Evolutionary conservation across 192 early-diverging fungal species (phyloP).

Genomic region (Oehlia diaphana): DNA sequence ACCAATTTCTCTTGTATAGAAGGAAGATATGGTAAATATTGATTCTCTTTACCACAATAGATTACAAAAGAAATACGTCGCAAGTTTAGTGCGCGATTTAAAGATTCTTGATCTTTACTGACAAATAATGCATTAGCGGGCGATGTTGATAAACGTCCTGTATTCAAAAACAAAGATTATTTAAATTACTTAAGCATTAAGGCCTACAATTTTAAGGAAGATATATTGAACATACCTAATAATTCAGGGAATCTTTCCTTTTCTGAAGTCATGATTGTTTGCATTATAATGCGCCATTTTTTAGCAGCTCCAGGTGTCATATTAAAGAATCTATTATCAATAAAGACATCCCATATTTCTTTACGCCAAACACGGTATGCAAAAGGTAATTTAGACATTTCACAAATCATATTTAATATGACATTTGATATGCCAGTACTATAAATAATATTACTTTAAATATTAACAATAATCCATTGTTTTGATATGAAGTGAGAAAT

Average conservation of each 20-base stretch:
- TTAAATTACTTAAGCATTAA: not conserved
- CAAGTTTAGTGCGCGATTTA: constrained; percentile 63
- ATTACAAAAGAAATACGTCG: constrained; percentile 81
- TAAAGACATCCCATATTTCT: constrained; percentile 77
- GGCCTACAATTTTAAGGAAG: not conserved
- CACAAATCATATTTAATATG: constrained; percentile 58
- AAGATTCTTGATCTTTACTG: constrained; percentile 78
- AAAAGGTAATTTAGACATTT: constrained; percentile 63
- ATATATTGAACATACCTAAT: constrained; percentile 44
- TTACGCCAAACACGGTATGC: constrained; percentile 69
- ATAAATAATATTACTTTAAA: not conserved
- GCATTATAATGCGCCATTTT: constrained; percentile 71
- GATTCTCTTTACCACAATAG: constrained; percentile 70
- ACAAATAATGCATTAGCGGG: constrained; percentile 76
- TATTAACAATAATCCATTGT: not conserved
- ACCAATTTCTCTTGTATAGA: constrained; percentile 86
- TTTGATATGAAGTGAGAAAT: not conserved
- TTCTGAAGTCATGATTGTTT: constrained; percentile 69
- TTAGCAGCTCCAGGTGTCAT: constrained; percentile 53
- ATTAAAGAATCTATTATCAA: constrained; percentile 69
- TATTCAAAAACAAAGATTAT: not conserved
- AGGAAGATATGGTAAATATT: constrained; percentile 78
- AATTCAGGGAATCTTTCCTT: constrained; percentile 77
- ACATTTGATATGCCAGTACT: constrained; percentile 41
- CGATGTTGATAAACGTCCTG: constrained; percentile 67